Conservation (phyloP, 129 eudicot genomes). For the Flaveria linearis region DNA sequence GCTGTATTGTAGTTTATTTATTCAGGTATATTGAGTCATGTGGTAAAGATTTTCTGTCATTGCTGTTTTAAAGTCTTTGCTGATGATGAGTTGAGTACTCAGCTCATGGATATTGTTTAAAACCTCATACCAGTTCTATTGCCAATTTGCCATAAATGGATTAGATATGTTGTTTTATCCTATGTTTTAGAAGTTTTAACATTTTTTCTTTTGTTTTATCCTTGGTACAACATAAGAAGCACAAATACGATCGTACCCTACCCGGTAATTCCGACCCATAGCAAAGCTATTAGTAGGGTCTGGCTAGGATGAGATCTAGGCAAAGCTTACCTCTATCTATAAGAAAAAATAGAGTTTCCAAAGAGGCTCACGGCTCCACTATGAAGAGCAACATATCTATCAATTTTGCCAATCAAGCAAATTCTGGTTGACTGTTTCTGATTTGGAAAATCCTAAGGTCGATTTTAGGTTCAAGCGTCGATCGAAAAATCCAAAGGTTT, state of each 20-base stretch:
- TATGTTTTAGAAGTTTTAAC: neutral
- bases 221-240: no score
- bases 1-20: conserved; percentile 34
- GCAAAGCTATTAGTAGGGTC: no score
- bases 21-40: conserved; percentile 15
- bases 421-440: neutral
- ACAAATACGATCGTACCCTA: no score
- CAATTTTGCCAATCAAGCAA: no score
- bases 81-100: neutral
- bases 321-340: no score
- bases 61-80: no score
- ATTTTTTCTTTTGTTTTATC: neutral
- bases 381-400: no score
- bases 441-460: neutral
- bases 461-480: neutral
- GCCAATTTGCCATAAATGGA: neutral
- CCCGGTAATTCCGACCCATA: no score
- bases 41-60: neutral
- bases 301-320: no score
- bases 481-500: no score
- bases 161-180: neutral
- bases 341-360: no score
- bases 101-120: neutral
- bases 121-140: neutral
- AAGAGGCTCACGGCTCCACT: no score